Conservation (phyloP, 805 yeast species). For the Jamesozyma hellenica region DNA sequence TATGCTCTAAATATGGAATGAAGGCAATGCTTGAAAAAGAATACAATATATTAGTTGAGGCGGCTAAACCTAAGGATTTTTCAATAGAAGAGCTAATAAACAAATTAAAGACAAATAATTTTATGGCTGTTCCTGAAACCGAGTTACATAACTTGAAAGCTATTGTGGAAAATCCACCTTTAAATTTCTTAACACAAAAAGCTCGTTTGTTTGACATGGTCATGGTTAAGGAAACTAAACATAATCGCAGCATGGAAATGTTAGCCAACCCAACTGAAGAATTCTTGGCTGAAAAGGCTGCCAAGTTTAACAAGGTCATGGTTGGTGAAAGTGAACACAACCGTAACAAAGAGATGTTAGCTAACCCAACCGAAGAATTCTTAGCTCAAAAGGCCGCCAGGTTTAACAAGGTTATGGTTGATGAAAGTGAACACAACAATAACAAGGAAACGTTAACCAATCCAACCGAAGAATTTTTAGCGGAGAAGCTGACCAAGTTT, state of each 20-base stretch:
- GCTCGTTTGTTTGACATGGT: neutral
- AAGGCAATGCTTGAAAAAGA: neutral
- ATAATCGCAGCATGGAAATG: neutral
- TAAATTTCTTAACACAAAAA: neutral
- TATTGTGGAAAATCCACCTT: neutral
- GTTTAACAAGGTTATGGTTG: constrained; percentile 1
- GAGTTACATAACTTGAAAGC: neutral
- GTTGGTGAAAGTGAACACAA: constrained; percentile 4
- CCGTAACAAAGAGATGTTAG: neutral
- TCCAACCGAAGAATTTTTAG: neutral
- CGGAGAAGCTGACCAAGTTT: neutral
- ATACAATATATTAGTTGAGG: no score
- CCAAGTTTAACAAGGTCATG: constrained; percentile 1
- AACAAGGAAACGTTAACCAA: neutral
- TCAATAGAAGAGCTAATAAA: constrained; percentile 13
- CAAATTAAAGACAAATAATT: constrained; percentile 10
- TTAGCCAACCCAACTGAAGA: neutral
- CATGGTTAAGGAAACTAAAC: neutral
- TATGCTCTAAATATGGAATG: constrained; percentile 13
- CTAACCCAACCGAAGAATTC: neutral
- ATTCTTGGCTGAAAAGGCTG: neutral
- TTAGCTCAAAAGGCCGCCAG: neutral
- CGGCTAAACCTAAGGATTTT: constrained; percentile 6
- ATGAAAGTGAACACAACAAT: no score
- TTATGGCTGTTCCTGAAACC: constrained; percentile 6